A percentile compares a stretch with the other conserved stretches of the same genome.
These are phyloP conservation scores for Kodamaea ohmeri DNA, from an alignment of 1,139 yeast genomes.

Conservation along the genomic window DNA sequence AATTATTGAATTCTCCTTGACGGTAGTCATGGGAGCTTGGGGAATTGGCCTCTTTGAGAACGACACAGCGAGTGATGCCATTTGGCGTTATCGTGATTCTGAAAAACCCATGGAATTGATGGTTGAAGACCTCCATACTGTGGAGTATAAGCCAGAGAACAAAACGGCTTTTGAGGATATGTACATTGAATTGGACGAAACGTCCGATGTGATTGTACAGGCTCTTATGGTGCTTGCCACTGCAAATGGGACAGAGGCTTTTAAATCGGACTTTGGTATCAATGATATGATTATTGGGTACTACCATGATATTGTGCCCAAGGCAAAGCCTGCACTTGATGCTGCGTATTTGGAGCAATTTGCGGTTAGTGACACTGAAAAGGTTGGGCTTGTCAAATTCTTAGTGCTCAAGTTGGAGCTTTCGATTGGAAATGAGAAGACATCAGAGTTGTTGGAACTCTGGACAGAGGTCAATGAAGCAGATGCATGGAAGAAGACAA, in stretches of 20 bases:
- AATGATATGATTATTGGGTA: neutral
- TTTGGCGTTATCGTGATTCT: neutral
- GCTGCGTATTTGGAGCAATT: slow-evolving; percentile 1
- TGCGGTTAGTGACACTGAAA: neutral
- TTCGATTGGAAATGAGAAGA: neutral
- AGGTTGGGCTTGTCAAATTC: slow-evolving; percentile 1
- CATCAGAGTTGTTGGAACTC: slow-evolving; percentile 2
- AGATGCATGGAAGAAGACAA: slow-evolving; percentile 1
- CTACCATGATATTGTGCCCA: neutral
- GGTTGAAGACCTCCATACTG: neutral
- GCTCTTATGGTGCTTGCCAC: slow-evolving; percentile 1
- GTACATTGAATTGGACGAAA: slow-evolving; percentile 7
- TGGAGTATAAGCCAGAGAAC: neutral
- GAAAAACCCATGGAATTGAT: neutral
- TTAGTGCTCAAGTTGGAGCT: slow-evolving; percentile 1
- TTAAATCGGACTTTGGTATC: neutral
- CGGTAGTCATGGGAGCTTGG: slow-evolving; percentile 8
- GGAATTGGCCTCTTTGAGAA: slow-evolving; percentile 6
- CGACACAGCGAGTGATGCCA: slow-evolving; percentile 5
- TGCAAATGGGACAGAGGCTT: neutral
- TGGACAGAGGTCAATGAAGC: slow-evolving; percentile 2
- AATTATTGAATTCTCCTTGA: neutral
- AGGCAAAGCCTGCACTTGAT: neutral
- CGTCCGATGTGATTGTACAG: neutral
- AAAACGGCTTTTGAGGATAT: neutral